Conservation (phyloP, 176 grass and related monocot species). For the Juncus effusus region DNA sequence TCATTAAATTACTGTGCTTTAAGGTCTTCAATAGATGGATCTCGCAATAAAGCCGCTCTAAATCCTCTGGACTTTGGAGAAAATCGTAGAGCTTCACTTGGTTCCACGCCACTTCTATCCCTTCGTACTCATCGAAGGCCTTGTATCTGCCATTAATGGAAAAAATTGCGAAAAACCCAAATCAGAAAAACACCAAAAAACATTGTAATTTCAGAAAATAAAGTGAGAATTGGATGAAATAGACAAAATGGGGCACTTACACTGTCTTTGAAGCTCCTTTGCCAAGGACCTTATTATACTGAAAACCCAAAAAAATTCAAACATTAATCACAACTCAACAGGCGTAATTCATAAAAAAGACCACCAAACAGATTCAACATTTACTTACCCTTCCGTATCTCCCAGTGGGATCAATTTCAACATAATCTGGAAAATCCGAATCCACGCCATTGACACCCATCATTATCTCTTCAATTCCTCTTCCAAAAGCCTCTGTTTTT, state of each 20-base stretch:
- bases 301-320: conserved; percentile 17
- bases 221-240: neutral
- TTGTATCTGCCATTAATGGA: conserved; percentile 49
- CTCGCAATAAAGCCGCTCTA: conserved; percentile 95
- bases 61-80: conserved; percentile 69
- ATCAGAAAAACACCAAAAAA: neutral
- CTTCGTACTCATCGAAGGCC: conserved; percentile 88
- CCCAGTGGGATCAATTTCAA: conserved; percentile 80
- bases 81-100: conserved; percentile 93
- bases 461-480: conserved; percentile 35
- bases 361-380: conserved; percentile 1
- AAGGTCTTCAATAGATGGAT: conserved; percentile 97
- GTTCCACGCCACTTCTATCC: conserved; percentile 98
- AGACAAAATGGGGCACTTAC: conserved; percentile 44
- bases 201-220: neutral
- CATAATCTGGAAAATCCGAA: conserved; percentile 51
- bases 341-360: too few species aligned
- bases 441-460: conserved; percentile 38
- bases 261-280: conserved; percentile 97
- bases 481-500: neutral
- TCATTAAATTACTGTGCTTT: conserved; percentile 93
- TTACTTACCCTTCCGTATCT: conserved; percentile 87
- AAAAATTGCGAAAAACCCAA: neutral
- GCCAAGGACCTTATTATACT: conserved; percentile 58
- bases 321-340: neutral